phyloP scores from a whole-genome alignment of 108 stramenopile genomes.

The Cyclotella baltica region DNA sequence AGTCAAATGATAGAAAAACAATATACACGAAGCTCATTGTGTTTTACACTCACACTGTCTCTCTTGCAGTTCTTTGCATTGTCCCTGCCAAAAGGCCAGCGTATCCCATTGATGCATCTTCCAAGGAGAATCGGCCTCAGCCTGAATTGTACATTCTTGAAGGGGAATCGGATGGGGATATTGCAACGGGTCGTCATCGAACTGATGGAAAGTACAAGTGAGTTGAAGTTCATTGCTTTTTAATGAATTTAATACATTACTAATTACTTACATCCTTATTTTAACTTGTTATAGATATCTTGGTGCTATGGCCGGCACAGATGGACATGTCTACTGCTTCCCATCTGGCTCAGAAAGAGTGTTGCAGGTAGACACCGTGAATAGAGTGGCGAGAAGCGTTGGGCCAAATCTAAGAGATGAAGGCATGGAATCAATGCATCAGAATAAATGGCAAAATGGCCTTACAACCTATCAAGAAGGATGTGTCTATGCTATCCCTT shows the following conservation, averaged over 20 bases:
- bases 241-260: neutral
- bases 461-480: slow-evolving; percentile 62
- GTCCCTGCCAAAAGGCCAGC: slow-evolving; percentile 49
- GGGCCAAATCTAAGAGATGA: slow-evolving; percentile 76
- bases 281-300: slow-evolving; percentile 48
- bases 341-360: slow-evolving; percentile 84
- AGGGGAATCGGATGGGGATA: slow-evolving; percentile 38
- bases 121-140: slow-evolving; percentile 20
- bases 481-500: slow-evolving; percentile 87
- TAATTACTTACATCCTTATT: neutral
- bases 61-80: slow-evolving; percentile 60
- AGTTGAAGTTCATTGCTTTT: neutral
- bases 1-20: neutral
- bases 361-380: slow-evolving; percentile 66
- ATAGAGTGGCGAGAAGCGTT: slow-evolving; percentile 53
- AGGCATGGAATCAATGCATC: slow-evolving; percentile 64
- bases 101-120: slow-evolving; percentile 9
- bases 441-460: slow-evolving; percentile 95
- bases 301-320: slow-evolving; percentile 76
- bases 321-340: slow-evolving; percentile 83
- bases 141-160: slow-evolving; percentile 41
- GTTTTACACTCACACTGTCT: neutral
- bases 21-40: neutral
- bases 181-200: slow-evolving; percentile 78
- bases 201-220: slow-evolving; percentile 87